These are phyloP conservation scores for Geotrichum klebahnii DNA, from an alignment of 1,139 yeast genomes.

Conservation along the genomic window DNA sequence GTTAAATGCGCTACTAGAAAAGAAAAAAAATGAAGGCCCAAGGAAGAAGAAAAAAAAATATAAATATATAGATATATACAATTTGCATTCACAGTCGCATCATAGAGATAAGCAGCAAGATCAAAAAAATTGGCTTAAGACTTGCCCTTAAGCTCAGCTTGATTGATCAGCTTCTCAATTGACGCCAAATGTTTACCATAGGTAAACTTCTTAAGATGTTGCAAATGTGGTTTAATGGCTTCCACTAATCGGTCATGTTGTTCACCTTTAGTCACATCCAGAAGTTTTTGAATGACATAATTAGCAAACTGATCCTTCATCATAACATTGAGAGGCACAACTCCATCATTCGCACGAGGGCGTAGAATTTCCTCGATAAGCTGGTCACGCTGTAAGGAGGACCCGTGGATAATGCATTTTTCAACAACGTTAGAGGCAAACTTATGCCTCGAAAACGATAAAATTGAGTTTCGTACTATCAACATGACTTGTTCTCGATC, in stretches of 20 bases:
- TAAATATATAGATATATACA: constrained; percentile 1
- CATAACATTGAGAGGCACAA: constrained; percentile 51
- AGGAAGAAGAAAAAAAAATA: too few species aligned
- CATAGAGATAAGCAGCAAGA: too few species aligned
- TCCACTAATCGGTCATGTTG: constrained; percentile 45
- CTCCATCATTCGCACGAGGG: constrained; percentile 43
- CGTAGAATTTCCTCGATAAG: constrained; percentile 61
- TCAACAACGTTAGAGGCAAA: constrained; percentile 98
- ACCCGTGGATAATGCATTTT: constrained; percentile 78
- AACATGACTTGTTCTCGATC: constrained; percentile 52
- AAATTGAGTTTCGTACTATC: constrained; percentile 56
- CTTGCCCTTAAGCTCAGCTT: constrained; percentile 5
- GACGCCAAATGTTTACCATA: constrained; percentile 83
- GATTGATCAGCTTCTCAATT: constrained; percentile 65
- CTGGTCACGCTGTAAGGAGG: constrained; percentile 54
- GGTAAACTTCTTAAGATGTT: constrained; percentile 41
- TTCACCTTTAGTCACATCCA: constrained; percentile 66
- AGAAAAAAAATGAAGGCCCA: background rate
- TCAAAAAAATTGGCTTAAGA: background rate
- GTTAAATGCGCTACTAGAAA: background rate
- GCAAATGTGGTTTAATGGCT: constrained; percentile 42
- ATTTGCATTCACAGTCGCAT: background rate
- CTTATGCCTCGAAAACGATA: constrained; percentile 84
- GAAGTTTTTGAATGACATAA: constrained; percentile 90
- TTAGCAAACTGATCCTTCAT: constrained; percentile 98